Percentiles rank a stretch among this genome's conserved stretches.
Conservation (phyloP, 1,284 basidiomycete species). For the Marasmius oreades region DNA sequence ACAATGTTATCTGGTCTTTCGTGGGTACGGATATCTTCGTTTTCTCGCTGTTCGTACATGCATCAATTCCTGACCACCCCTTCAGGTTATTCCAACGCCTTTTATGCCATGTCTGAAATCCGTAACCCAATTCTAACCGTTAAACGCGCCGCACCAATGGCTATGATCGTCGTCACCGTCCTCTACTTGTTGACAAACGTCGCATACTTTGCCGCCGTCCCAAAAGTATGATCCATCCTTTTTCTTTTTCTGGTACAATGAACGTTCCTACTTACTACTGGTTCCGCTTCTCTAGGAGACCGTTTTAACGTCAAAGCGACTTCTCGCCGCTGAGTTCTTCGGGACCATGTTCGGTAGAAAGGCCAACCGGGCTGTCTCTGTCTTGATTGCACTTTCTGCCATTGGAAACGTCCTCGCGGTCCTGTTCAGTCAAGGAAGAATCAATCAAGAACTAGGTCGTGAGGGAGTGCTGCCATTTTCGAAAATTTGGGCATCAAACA, state of each 20-base stretch:
- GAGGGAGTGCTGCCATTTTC: conserved; percentile 36
- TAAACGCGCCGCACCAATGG: conserved; percentile 32
- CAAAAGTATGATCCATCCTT: conserved; percentile 20
- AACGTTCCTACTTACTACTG: not conserved
- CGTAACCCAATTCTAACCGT: conserved; percentile 33
- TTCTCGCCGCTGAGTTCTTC: conserved; percentile 25
- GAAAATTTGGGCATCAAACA: conserved; percentile 32
- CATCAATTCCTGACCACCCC: not conserved
- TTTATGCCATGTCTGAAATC: conserved; percentile 36
- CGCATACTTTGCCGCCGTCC: conserved; percentile 34
- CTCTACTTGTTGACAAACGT: conserved; percentile 36
- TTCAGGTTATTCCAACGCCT: conserved; percentile 30
- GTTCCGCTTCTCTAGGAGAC: conserved; percentile 22
- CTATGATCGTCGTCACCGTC: conserved; percentile 28
- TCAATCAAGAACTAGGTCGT: conserved; percentile 35
- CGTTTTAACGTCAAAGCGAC: conserved; percentile 22
- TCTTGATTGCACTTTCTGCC: conserved; percentile 49
- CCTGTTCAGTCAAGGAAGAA: conserved; percentile 32
- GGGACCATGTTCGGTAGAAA: conserved; percentile 46
- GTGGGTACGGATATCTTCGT: conserved; percentile 17
- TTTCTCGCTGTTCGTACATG: too few relatives aligned
- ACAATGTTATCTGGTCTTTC: conserved; percentile 34
- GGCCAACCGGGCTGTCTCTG: conserved; percentile 43
- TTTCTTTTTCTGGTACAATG: not conserved
- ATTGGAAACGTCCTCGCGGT: conserved; percentile 53